Conservation (phyloP, 441 rosid genomes). For the Isatis lusitanica region DNA sequence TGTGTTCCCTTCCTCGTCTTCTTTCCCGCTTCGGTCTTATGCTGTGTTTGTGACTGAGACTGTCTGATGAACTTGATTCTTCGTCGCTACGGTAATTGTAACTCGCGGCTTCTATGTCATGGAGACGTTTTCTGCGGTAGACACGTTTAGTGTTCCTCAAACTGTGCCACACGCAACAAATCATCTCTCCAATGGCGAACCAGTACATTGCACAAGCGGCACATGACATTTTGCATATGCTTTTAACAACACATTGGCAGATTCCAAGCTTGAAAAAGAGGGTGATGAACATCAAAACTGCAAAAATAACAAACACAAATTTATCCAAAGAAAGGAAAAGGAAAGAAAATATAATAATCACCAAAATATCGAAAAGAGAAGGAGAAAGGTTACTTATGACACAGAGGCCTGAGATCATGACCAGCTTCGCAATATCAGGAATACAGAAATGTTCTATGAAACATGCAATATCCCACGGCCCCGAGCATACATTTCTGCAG, state of each 20-base stretch:
- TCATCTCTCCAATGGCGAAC: conserved; percentile 44
- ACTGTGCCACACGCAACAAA: conserved; percentile 61
- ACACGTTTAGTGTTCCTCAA: conserved; percentile 54
- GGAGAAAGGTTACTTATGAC: conserved; percentile 48
- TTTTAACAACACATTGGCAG: conserved; percentile 65
- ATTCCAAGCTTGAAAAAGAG: conserved; percentile 72
- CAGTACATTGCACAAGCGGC: conserved; percentile 63
- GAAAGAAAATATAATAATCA: background rate
- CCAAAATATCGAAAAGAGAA: background rate
- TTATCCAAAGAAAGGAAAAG: too few relatives aligned
- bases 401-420: conserved; percentile 62
- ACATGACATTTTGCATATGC: conserved; percentile 75
- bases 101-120: conserved; percentile 48
- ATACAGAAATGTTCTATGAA: conserved; percentile 77
- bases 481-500: conserved; percentile 62
- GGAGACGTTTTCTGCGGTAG: conserved; percentile 30
- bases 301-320: background rate
- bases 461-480: conserved; percentile 72
- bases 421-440: conserved; percentile 57
- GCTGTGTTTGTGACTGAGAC: background rate
- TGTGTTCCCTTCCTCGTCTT: conserved; percentile 18
- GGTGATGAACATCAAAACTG: conserved; percentile 73
- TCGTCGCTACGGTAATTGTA: conserved; percentile 25
- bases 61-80: conserved; percentile 29
- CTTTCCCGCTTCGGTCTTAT: conserved; percentile 40